Base-by-base conservation (phyloP, 768 basidiomycete genomes). In the Chlorophyllum brunneum region DNA sequence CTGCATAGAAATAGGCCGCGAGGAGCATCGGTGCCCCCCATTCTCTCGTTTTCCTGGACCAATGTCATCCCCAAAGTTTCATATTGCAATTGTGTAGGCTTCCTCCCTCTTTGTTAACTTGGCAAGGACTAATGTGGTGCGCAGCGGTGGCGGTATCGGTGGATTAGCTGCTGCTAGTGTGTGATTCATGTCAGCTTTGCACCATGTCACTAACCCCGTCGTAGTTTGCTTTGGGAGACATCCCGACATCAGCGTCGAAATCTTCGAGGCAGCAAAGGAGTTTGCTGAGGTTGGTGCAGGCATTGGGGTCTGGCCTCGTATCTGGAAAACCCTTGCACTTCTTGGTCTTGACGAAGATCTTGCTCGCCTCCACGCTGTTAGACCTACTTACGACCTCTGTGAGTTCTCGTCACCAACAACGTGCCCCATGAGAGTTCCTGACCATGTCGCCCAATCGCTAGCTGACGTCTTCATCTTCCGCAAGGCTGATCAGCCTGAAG, bases 281-380 rank as follows among this genome's bases (percentile, higher is more conserved):
- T 69, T 76, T 47, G 61, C 70, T 37, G 69, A 74, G 53, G 51
- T 76, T n/a, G 77, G 75, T 18, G 75, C 75, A 4, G 78, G 77
- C 3, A 69, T 78, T 36, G 71, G 68, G 15, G 56, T 78, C 1
- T 76, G 64, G 65, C 69, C 66, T 5, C 67, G 74, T 26, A 62
- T 70, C 11, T 74, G 73, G 73, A 69, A 73, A 24, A 66, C 76
- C 5, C 55, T 79, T 24, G 61, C 64, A 22, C 58, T 63, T 2
- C 60, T 79, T 7, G 78, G 74, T 0, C 47, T 80, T 31, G 67
- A 66, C 11, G 64, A 71, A 5, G 72, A 70, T 30, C 57, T 69
- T 31, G 59, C 63, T 0, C 52, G 55, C 1, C 46, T 64, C 11
- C 60, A 62, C 11, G 57, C 58, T 9, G 39, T 55, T 1, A 56